A percentile compares a stretch with the other conserved stretches of the same genome.
Evolutionary conservation across 345 rosid species (phyloP).

Genomic region (Reutealis trisperma): DNA sequence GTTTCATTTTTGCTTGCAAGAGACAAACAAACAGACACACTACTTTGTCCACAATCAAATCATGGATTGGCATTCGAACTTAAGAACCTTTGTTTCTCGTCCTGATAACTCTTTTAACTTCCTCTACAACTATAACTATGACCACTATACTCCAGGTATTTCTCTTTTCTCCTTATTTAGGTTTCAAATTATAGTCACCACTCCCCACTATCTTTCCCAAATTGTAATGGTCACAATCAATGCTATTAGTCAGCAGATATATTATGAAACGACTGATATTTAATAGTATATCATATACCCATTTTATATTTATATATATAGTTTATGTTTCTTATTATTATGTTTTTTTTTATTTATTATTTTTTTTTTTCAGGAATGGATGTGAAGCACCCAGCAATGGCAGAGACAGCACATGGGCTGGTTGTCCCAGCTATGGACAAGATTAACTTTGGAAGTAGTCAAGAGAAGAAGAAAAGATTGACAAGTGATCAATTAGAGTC

Average conservation of each 20-base stretch:
- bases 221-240: too few relatives aligned
- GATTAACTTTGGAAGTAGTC: conserved; percentile 37
- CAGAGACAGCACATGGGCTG: conserved; percentile 36
- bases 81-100: conserved; percentile 45
- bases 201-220: too few relatives aligned
- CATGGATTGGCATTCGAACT: conserved; percentile 62
- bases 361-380: conserved; percentile 45
- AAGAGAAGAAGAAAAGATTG: conserved; percentile 72
- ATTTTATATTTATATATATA: neutral
- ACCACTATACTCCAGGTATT: conserved; percentile 60
- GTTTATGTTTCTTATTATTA: neutral
- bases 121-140: conserved; percentile 58
- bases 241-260: too few relatives aligned
- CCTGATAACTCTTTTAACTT: conserved; percentile 60
- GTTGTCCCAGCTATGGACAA: conserved; percentile 42
- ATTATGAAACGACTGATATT: too few relatives aligned
- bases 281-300: neutral
- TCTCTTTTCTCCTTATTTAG: neutral
- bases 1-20: conserved; percentile 12
- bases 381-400: conserved; percentile 45
- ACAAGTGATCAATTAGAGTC: conserved; percentile 68
- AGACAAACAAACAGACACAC: neutral
- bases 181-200: neutral
- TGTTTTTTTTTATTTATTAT: neutral
- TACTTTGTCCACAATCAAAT: neutral